Evolutionary conservation across 768 basidiomycete genomes (phyloP), one percentile per base, ranked within the genome.

Genomic region (Pleurotus cornucopiae): DNA sequence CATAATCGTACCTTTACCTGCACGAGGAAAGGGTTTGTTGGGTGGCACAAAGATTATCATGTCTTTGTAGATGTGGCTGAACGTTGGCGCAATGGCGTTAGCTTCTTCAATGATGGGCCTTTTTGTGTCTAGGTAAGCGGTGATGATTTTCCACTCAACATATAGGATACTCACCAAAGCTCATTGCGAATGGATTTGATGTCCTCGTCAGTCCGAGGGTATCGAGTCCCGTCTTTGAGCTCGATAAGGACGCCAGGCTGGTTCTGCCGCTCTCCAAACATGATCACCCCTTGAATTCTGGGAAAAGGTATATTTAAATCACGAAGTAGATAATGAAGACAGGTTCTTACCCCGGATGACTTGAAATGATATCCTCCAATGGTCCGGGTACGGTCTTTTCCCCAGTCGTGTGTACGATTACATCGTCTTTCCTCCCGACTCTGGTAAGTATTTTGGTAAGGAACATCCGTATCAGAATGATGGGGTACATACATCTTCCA

Each of bases 1-100:
- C 47, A 71, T 72, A 6, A 80, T 70, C 0, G 79, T 81, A 1
- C 78, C 78, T 61, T 84, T 84, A 0, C 71, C 73, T 3, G 76
- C 67, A 16, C 76, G 75, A 18, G 73, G 64, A 54, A 83, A 68
- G 0, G 77, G 80, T 21, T 72, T 73, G 14, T 64, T 62, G 5
- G 66, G 64, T 4, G 57, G 55, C 0, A 78, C 67, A 14, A 81
- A 69, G 38, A 82, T 47, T 41, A 83, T 75, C 73, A 82, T 75
- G 59, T 84, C 77, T 54, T 78, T 78, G 65, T 80, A 80, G 5
- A 81, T 70, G 14, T 72, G 67, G 54, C 75, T 76, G 55, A 74
- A 78, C 2, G 67, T 57, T 0, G 81, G 79, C 4, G 73, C 71
- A 16, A 68, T 63, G 43, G 64, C 64, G 61, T 80, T 81, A 3